A percentile compares a stretch with the other conserved stretches of the same genome.
phyloP scores from a whole-genome alignment of 2,329 filamentous ascomycete genomes.

The Fusarium burgessii region DNA sequence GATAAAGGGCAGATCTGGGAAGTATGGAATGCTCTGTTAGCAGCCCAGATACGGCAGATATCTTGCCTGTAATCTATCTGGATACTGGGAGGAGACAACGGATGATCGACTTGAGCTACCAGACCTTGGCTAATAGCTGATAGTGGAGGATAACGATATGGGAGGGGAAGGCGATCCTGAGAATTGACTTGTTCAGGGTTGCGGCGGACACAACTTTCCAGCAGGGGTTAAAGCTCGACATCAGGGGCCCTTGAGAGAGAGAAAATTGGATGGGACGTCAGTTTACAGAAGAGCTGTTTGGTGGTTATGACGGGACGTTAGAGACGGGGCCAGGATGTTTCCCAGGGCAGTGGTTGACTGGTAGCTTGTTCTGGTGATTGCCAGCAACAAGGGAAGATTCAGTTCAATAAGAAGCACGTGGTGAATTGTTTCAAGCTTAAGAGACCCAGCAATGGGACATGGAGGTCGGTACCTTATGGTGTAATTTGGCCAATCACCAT shows the following conservation, averaged over 20 bases:
- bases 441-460: conserved; percentile 11
- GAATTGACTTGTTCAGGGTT: conserved; percentile 31
- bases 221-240: conserved; percentile 19
- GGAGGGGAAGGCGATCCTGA: conserved; percentile 24
- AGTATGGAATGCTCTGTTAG: not conserved
- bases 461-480: conserved; percentile 4
- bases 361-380: conserved; percentile 3
- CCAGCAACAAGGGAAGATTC: conserved; percentile 12
- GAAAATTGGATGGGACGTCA: conserved; percentile 17
- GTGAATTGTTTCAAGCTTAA: conserved; percentile 33
- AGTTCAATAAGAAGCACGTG: conserved; percentile 29
- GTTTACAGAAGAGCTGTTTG: conserved; percentile 7
- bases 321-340: conserved; percentile 22
- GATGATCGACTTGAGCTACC: conserved; percentile 40
- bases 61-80: not conserved
- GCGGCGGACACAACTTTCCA: conserved; percentile 14
- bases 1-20: not conserved
- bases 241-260: conserved; percentile 9
- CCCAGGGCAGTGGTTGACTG: conserved; percentile 12
- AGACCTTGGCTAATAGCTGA: conserved; percentile 25
- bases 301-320: conserved; percentile 11
- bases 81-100: conserved; percentile 26
- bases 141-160: conserved; percentile 26
- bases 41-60: not conserved
- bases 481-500: conserved; percentile 8